Evolutionary conservation across 2,329 filamentous ascomycete species (phyloP).

Genomic region (Didymella segeticola): DNA sequence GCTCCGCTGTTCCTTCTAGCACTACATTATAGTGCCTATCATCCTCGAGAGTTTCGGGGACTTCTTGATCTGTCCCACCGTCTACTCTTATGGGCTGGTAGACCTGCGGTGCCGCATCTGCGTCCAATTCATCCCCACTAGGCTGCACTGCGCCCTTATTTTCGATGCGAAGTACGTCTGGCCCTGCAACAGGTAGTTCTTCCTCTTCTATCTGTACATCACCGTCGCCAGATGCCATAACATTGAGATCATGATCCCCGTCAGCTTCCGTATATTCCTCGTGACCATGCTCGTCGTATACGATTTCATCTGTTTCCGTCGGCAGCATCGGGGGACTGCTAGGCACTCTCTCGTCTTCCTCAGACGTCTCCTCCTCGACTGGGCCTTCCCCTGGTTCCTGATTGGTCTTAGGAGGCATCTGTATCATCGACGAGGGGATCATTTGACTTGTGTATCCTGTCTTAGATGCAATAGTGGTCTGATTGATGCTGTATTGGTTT

Average conservation of each 20-base stretch:
- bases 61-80: conserved; percentile 22
- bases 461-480: conserved; percentile 41
- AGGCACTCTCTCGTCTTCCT: conserved; percentile 42
- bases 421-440: conserved; percentile 40
- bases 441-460: conserved; percentile 42
- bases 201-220: conserved; percentile 28
- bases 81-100: conserved; percentile 19
- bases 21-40: neutral
- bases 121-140: neutral
- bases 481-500: conserved; percentile 46
- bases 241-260: conserved; percentile 28
- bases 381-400: conserved; percentile 11
- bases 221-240: conserved; percentile 28
- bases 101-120: conserved; percentile 14
- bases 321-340: conserved; percentile 44
- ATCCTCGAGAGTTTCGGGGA: conserved; percentile 34
- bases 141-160: conserved; percentile 3
- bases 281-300: conserved; percentile 37
- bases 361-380: conserved; percentile 18
- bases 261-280: conserved; percentile 25
- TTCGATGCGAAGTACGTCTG: neutral
- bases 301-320: conserved; percentile 22
- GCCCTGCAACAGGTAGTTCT: neutral
- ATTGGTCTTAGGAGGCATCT: conserved; percentile 37
- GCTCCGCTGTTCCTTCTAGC: neutral